phyloP scores from a whole-genome alignment of 805 yeast genomes.

The Suhomyces pyralidae region DNA sequence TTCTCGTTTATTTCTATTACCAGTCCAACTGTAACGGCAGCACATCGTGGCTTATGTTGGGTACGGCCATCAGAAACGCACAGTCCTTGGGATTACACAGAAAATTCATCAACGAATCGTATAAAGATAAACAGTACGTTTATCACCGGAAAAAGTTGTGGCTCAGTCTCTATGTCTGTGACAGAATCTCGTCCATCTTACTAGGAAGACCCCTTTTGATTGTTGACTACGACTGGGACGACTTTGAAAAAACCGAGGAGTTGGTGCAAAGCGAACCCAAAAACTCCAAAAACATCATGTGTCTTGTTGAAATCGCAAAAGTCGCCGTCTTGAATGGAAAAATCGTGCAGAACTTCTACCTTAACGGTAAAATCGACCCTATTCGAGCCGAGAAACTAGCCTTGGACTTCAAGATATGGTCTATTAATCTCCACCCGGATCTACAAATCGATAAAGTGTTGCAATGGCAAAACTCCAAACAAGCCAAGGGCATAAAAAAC shows the following conservation, averaged over 20 bases:
- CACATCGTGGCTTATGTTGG: slow-evolving; percentile 44
- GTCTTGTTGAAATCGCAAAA: slow-evolving; percentile 26
- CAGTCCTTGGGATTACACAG: slow-evolving; percentile 42
- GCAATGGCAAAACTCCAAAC: slow-evolving; percentile 2
- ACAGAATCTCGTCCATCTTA: slow-evolving; percentile 29
- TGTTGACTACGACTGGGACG: slow-evolving; percentile 39
- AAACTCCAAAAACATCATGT: slow-evolving; percentile 14
- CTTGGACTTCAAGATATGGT: slow-evolving; percentile 33
- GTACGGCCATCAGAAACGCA: slow-evolving; percentile 41
- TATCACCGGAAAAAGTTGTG: slow-evolving; percentile 34
- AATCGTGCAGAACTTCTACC: slow-evolving; percentile 31
- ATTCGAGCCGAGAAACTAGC: slow-evolving; percentile 32
- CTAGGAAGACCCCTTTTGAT: slow-evolving; percentile 39
- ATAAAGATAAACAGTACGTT: slow-evolving; percentile 21
- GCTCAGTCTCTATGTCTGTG: slow-evolving; percentile 32
- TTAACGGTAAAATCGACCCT: slow-evolving; percentile 26
- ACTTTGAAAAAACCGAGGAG: slow-evolving; percentile 19
- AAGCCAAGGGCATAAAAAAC: not conserved
- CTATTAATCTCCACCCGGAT: slow-evolving; percentile 28
- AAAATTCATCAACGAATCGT: slow-evolving; percentile 36
- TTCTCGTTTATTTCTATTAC: slow-evolving; percentile 39
- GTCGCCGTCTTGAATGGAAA: slow-evolving; percentile 27
- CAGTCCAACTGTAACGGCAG: slow-evolving; percentile 38
- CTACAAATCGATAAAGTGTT: slow-evolving; percentile 23
- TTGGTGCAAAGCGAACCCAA: slow-evolving; percentile 7